Base-by-base conservation (phyloP, 305 asterid species). In the Rubia peregrina region DNA sequence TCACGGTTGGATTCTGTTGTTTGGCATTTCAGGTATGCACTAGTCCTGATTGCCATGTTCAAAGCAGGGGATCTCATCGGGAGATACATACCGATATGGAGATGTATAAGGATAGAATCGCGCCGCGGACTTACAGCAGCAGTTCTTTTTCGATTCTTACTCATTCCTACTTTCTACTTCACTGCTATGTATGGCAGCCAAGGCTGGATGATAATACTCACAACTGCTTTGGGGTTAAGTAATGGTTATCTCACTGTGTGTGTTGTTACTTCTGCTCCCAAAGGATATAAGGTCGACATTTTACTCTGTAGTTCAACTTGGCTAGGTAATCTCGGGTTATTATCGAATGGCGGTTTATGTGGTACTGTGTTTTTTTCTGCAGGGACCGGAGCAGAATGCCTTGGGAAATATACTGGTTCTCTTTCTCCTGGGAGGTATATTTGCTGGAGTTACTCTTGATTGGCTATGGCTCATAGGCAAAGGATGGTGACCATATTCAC, bases 341-440 rank as follows among this genome's bases (percentile, higher is more conserved):
- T 51, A 1, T 33, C 60, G 11, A 36, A 67, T 17, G 11, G 30
- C 1, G 10, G 26, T 19, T 56, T n/a, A 56, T 24, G 5, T 56
- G 12, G 13, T 8, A 1, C 22, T 53, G 1, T 7, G 24, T 13
- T 9, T 59, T 46, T 22, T 55, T 11, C 51, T 61, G 30, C 79
- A 83, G 85, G 85, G 85, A 61, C 82, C 88, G 7, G 88, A 84
- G 73, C 88, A 82, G 71, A 84, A 80, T 67, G 86, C 86, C 0
- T 30, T 84, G 69, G 88, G 86, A 21, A 84, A 84, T 70, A 64
- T 81, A 21, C 75, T 81, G 16, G 86, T 84, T 0, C 21, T 80
- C 17, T 84, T 84, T 78, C 81, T 84, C 24, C 6, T 84, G 2
- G 82, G 81, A 46, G 86, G 88, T 14, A 75, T 84, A 74, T 84